Percentiles rank a stretch among this genome's conserved stretches.
phyloP scores from a whole-genome alignment of 352 stramenopile species.

The Phytophthora sansomeana region DNA sequence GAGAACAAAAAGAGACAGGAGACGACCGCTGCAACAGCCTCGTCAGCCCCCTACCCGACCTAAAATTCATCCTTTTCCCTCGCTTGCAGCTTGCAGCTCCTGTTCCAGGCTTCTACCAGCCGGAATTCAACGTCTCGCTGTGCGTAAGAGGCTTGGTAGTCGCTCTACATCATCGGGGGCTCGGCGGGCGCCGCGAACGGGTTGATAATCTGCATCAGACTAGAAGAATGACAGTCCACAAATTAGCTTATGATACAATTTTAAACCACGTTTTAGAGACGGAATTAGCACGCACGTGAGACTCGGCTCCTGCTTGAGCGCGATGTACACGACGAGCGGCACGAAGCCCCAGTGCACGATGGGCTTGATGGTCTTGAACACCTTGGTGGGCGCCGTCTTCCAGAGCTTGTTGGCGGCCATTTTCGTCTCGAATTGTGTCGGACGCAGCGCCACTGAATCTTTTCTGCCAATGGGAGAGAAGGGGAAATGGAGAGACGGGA shows the following conservation, averaged over 20 bases:
- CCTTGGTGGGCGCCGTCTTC: constrained; percentile 80
- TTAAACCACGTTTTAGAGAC: background rate
- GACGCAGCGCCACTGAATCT: constrained; percentile 18
- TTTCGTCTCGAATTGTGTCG: constrained; percentile 3
- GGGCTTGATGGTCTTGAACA: constrained; percentile 85
- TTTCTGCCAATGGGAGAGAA: constrained; percentile 8
- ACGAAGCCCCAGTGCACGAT: constrained; percentile 87
- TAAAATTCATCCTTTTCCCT: constrained; percentile 37
- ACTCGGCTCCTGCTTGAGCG: constrained; percentile 77
- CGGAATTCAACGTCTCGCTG: background rate
- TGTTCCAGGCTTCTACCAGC: background rate
- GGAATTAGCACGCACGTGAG: constrained; percentile 64
- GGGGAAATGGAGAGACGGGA: background rate
- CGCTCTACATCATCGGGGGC: constrained; percentile 53
- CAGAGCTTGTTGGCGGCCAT: constrained; percentile 69
- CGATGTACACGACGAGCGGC: constrained; percentile 83
- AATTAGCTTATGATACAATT: constrained; percentile 15
- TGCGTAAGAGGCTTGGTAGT: constrained; percentile 4
- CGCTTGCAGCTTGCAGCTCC: background rate
- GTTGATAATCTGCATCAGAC: constrained; percentile 79
- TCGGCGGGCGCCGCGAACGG: constrained; percentile 73
- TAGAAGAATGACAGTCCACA: constrained; percentile 31
- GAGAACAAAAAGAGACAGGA: constrained; percentile 27
- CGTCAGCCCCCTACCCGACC: constrained; percentile 1
- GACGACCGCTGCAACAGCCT: constrained; percentile 1